These are phyloP conservation scores for Prunella vulgaris DNA, from an alignment of 257 asterid species.

Conservation along the genomic window DNA sequence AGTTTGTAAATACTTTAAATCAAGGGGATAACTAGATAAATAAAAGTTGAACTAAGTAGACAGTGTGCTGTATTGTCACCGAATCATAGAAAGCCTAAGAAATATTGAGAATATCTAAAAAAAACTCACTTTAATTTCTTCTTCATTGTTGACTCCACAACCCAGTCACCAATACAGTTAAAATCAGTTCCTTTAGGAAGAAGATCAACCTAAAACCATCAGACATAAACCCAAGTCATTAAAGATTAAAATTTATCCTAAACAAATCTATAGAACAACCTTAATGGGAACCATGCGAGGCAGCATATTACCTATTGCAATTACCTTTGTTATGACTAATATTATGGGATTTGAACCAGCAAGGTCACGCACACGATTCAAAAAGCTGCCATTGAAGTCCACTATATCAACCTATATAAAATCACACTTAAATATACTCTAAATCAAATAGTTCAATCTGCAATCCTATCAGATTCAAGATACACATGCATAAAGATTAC, in stretches of 20 bases:
- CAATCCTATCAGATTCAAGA: not conserved
- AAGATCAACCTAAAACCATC: constrained; percentile 72
- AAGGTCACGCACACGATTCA: constrained; percentile 81
- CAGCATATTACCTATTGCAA: not conserved
- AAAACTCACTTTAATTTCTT: constrained; percentile 86
- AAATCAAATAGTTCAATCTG: not conserved
- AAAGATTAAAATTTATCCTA: not conserved
- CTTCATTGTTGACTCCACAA: constrained; percentile 93
- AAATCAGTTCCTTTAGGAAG: constrained; percentile 96
- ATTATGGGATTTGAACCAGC: constrained; percentile 96
- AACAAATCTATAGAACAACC: not conserved
- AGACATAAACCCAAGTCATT: constrained; percentile 4
- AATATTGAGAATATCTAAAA: constrained; percentile 2
- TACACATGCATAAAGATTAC: not conserved
- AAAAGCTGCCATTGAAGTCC: constrained; percentile 94
- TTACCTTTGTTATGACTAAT: constrained; percentile 87
- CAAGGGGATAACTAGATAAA: constrained; percentile 5
- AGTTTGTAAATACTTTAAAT: not conserved
- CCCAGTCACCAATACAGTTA: constrained; percentile 98
- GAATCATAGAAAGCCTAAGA: not conserved
- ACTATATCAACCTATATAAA: constrained; percentile 80
- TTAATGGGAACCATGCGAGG: not conserved
- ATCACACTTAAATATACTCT: constrained; percentile 8
- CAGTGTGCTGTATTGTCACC: not conserved
- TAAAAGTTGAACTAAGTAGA: not conserved